Evolutionary conservation across 352 stramenopile species (phyloP), one percentile per base, ranked within the genome.

Genomic region (Phytopythium delawarense): DNA sequence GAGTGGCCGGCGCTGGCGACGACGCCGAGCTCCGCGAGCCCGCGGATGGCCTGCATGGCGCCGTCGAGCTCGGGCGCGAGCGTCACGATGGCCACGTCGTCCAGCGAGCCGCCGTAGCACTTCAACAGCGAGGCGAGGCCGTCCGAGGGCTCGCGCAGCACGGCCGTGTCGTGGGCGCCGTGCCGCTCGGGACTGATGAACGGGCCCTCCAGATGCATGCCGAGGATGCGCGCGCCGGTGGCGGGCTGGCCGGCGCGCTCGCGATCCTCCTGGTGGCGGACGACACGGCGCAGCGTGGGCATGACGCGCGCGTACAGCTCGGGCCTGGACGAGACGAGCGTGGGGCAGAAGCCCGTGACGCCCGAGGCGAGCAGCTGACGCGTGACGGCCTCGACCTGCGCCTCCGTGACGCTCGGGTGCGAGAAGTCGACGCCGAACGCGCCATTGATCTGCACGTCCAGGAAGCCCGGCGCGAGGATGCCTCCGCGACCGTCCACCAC

Each of bases 361-460:
- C 89, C 91, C 23, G 75, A 84, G 23, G 72, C 52, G 23, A 90
- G 68, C n/a, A 96, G 70, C 6, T 62, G 57, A 39, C 78, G 67
- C 20, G 71, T 64, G n/a, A 91, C 78, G 13, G 75, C 64, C 45
- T 78, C 59, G 42, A 92, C 74, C 35, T 85, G 62, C 49, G 75
- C 59, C 21, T 64, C 39, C 20, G 71, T 70, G 25, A 85, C 74
- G n/a, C 55, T 60, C 16, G 75, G 71, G 61, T 77, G 79, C 9
- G 87, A 94, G 66, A 97, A 97, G 65, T 97, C 89, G 32, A 88
- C 66, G 16, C 91, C 89, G 65, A 85, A 97, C 30, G 77, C 87
- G 55, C 91, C 91, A 62, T 97, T 97, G 52, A 96, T 72, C 74
- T 97, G 91, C 30, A 96, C 49, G 66, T 97, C 91, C 52, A 97